Conservation (phyloP, 1,284 basidiomycete species). For the Phaffia rhodozyma region DNA sequence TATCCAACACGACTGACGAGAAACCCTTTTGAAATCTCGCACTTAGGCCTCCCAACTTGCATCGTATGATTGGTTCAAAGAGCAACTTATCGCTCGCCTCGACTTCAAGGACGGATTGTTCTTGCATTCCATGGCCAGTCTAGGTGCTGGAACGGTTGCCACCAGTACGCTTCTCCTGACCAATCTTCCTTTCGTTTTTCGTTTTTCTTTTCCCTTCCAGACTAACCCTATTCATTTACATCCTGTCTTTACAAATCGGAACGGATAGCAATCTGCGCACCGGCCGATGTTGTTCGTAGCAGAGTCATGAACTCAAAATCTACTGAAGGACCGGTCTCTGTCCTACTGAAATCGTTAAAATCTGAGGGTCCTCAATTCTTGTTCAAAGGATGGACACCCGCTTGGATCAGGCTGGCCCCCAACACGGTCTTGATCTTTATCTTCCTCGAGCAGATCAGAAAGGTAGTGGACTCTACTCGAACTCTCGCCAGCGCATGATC, state of each 20-base stretch:
- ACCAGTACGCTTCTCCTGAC: too few relatives aligned
- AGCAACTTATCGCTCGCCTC: constrained; percentile 32
- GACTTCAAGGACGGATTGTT: constrained; percentile 38
- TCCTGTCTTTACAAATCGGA: not conserved
- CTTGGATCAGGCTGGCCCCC: constrained; percentile 40
- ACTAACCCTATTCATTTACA: constrained; percentile 9
- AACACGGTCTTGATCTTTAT: constrained; percentile 35
- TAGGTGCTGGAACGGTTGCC: constrained; percentile 42
- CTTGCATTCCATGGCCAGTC: constrained; percentile 39
- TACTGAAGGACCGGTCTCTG: constrained; percentile 25
- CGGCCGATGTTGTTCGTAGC: constrained; percentile 41
- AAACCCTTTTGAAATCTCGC: not conserved
- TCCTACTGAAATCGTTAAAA: constrained; percentile 22
- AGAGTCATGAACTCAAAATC: constrained; percentile 38
- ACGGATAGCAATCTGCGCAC: constrained; percentile 33
- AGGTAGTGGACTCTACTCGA: not conserved
- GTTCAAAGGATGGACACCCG: constrained; percentile 45
- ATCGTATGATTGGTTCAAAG: constrained; percentile 44
- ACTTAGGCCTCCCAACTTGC: constrained; percentile 36
- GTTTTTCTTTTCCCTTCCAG: not conserved
- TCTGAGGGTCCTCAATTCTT: constrained; percentile 38
- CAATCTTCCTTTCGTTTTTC: not conserved
- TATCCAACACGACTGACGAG: not conserved
- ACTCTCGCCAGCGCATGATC: not conserved
- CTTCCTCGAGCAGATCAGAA: constrained; percentile 10